Conservation (phyloP, 2,329 filamentous ascomycete species). For the Lizonia empirigonia region DNA sequence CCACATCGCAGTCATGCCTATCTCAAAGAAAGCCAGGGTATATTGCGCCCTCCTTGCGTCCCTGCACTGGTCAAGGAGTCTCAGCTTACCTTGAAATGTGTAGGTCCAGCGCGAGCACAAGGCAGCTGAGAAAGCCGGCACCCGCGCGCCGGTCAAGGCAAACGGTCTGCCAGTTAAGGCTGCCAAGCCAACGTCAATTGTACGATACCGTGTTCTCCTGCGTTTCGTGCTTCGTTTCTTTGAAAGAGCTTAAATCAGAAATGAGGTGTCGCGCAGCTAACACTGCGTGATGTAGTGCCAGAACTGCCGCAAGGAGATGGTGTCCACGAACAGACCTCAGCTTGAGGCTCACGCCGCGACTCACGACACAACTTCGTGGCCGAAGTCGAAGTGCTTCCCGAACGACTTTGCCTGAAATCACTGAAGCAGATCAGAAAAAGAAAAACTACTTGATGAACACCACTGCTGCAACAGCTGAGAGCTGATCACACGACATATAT, state of each 20-base stretch:
- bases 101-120: constrained; percentile 61
- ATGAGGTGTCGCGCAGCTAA: constrained; percentile 11
- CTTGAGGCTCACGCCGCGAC: constrained; percentile 60
- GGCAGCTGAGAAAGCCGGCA: constrained; percentile 61
- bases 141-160: constrained; percentile 59
- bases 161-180: constrained; percentile 63
- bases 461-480: background rate
- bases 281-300: constrained; percentile 49
- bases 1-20: constrained; percentile 49
- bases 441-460: background rate
- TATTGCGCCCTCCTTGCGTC: constrained; percentile 7
- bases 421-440: background rate
- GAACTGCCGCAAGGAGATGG: constrained; percentile 59
- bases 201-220: constrained; percentile 29
- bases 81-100: background rate
- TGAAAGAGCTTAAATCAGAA: background rate
- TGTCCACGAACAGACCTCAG: constrained; percentile 59
- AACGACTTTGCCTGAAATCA: constrained; percentile 48
- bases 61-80: background rate
- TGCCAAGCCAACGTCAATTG: constrained; percentile 59
- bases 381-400: constrained; percentile 65
- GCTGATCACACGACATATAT: background rate
- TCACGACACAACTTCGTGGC: constrained; percentile 57
- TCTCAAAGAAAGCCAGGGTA: constrained; percentile 57
- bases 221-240: background rate